Base-by-base conservation (phyloP, 179 eudicot genomes). In the Pouteria campechiana region DNA sequence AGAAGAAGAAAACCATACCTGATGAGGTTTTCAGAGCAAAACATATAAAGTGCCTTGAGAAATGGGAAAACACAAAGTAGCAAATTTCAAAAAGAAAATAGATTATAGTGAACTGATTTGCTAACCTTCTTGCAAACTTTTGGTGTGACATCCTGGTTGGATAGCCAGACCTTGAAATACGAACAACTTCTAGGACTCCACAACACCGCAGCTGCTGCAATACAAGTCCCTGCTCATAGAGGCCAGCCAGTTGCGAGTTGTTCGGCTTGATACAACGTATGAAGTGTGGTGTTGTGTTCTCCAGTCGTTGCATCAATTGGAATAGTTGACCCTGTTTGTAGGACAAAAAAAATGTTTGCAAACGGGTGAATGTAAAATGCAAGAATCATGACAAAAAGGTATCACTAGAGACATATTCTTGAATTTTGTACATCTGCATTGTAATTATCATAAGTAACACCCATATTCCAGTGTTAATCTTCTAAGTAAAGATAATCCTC, bases 231-330 rank as follows among this genome's bases (percentile, higher is more conserved):
- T 92, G 94, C 54, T 83, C 81, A 53, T 79, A 92, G 14, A 48
- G 63, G 50, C 88, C 94, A 49, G 99, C 85, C 55, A 85, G 77
- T 49, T 92, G 92, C 47, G 62, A 55, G 57, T 75, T 79, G 74
- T 92, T 92, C 51, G 99, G 90, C 77, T 92, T 92, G 65, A 92
- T 87, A 68, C 99, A 92, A 43, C 99, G 85, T 50, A 92, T 79
- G 61, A 87, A 92, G 72, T 92, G 99, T 27, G 99, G 94, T 3
- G 99, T 92, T 41, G 99, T 92, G 59, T 56, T 77, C 69, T 74
- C 99, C 27, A 92, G 65, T 30, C 99, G 94, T 55, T 92, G 78
- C 99, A 92, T 92, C 67, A 92, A 59, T 63, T 92, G 96, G 79
- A 87, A 92, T 13, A 92, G 56, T 79, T 92, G 99, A 46, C 81